A percentile compares a stretch with the other conserved stretches of the same genome.
These are phyloP conservation scores for Eucalyptus sp. DNA, from an alignment of 345 rosid genomes.

Conservation along the genomic window DNA sequence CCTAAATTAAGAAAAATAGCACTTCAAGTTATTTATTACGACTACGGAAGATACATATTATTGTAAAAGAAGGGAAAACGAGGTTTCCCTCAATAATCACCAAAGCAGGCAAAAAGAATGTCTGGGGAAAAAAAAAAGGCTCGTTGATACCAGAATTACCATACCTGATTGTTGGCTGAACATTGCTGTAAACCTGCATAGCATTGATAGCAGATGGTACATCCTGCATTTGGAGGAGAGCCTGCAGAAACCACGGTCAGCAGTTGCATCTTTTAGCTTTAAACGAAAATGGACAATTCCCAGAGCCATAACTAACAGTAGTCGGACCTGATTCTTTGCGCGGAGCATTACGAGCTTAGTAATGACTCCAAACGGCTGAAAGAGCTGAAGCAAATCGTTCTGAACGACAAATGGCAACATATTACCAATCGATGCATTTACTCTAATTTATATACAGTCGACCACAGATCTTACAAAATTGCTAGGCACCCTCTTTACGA, in stretches of 20 bases:
- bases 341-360: slow-evolving; percentile 99
- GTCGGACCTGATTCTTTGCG: slow-evolving; percentile 91
- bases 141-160: not conserved
- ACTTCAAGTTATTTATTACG: not conserved
- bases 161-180: slow-evolving; percentile 85
- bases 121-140: not conserved
- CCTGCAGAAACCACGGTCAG: slow-evolving; percentile 24
- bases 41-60: not conserved
- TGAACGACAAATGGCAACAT: slow-evolving; percentile 8
- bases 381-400: slow-evolving; percentile 96
- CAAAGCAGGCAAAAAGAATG: not conserved
- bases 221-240: slow-evolving; percentile 99
- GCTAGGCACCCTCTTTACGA: not conserved
- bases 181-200: slow-evolving; percentile 64
- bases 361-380: slow-evolving; percentile 96
- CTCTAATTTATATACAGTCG: not conserved
- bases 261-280: not conserved
- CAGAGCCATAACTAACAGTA: not conserved
- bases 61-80: not conserved
- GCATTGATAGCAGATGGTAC: slow-evolving; percentile 79
- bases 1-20: slow-evolving; percentile 15
- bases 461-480: not conserved
- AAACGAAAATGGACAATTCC: not conserved
- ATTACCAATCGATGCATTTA: not conserved
- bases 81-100: not conserved